Evolutionary conservation across 345 rosid genomes (phyloP).

Genomic region (Citrus mangshanensis): DNA sequence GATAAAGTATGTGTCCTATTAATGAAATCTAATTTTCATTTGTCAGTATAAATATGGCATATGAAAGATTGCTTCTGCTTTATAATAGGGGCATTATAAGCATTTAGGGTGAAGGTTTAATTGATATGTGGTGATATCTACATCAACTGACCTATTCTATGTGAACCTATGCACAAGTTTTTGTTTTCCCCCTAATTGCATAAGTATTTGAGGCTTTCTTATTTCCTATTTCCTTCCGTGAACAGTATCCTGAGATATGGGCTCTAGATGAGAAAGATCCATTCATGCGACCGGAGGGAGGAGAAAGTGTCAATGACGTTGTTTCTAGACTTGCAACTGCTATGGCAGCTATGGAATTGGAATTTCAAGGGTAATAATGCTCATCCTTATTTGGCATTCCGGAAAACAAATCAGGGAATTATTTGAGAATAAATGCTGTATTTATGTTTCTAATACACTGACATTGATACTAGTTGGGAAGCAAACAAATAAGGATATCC

Average conservation of each 20-base stretch:
- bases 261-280: constrained; percentile 86
- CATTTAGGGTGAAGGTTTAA: not conserved
- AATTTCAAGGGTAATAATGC: constrained; percentile 58
- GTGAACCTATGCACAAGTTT: not conserved
- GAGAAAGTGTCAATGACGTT: constrained; percentile 87
- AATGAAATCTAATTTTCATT: not conserved
- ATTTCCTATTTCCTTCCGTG: constrained; percentile 1
- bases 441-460: not conserved
- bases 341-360: constrained; percentile 53
- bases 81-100: not conserved
- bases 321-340: constrained; percentile 68
- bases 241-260: constrained; percentile 80
- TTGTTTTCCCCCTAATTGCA: not conserved
- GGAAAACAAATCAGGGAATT: not conserved
- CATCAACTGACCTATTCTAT: not conserved
- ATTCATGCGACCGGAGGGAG: constrained; percentile 60
- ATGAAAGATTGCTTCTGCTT: not conserved
- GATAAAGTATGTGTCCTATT: constrained; percentile 52
- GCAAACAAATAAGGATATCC: not conserved
- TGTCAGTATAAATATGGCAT: not conserved
- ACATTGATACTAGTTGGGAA: not conserved
- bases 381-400: constrained; percentile 8
- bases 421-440: not conserved
- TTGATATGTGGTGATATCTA: not conserved
- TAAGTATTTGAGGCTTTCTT: not conserved